Conservation (phyloP, 2,329 filamentous ascomycete genomes). For the Xylariaceae sp. region DNA sequence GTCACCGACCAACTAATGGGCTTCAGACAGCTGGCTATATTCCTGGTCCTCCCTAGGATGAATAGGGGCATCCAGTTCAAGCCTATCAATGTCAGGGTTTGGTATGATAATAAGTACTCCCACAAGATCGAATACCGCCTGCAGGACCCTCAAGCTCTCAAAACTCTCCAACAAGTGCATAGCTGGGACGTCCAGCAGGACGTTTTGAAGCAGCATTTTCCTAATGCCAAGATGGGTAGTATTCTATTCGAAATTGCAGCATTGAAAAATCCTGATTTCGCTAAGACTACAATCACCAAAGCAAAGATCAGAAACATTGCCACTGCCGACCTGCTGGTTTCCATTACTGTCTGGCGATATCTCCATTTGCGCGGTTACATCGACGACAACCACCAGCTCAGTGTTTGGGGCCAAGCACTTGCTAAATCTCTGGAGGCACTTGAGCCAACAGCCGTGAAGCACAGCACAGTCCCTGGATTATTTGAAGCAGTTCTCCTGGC, state of each 20-base stretch:
- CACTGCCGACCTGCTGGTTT: constrained; percentile 58
- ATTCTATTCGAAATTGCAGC: constrained; percentile 59
- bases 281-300: constrained; percentile 59
- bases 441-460: constrained; percentile 45
- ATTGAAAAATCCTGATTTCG: constrained; percentile 64
- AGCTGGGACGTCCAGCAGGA: constrained; percentile 70
- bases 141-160: constrained; percentile 38
- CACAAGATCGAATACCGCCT: constrained; percentile 60
- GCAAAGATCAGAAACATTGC: constrained; percentile 57
- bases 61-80: constrained; percentile 80
- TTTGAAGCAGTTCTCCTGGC: constrained; percentile 78
- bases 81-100: constrained; percentile 69
- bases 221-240: constrained; percentile 40
- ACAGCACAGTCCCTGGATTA: constrained; percentile 43
- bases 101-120: constrained; percentile 70
- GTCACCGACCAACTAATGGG: constrained; percentile 69
- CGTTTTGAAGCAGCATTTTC: constrained; percentile 45
- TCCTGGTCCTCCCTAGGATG: constrained; percentile 71
- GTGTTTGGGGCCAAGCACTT: constrained; percentile 76
- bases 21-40: constrained; percentile 69
- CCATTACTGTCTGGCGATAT: constrained; percentile 80
- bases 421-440: constrained; percentile 61
- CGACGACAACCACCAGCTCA: constrained; percentile 71
- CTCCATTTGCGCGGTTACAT: constrained; percentile 84
- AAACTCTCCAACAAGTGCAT: constrained; percentile 40